Base-by-base conservation (phyloP, 164 flowering plant species). In the Stephania japonica region DNA sequence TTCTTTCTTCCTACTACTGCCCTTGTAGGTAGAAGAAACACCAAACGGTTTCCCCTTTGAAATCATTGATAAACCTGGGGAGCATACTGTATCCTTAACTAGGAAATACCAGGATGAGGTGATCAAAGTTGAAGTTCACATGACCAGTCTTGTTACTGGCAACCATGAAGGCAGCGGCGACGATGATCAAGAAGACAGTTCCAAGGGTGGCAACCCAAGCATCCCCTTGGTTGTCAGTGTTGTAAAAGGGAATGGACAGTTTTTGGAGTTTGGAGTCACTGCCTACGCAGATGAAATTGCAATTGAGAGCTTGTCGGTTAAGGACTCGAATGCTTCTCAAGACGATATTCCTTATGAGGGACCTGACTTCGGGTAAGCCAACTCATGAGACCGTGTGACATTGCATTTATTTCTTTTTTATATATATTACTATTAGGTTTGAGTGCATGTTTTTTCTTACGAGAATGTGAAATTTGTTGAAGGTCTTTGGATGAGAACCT, bases 401-500 rank as follows among this genome's bases (percentile, higher is more conserved):
- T 32, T 2, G 4, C 3, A 32, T 32, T 32, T 32, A 32, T 32
- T 32, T 32, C 38, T 32, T 1, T 2, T 32, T 32, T 32, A 0
- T 32, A 32, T 32, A 32, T 32, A 32, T 32, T 32, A 32, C 4
- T 32, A 32, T 32, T 32, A 32, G 38, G 38, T 32, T 32, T 32
- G 38, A 32, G 38, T 32, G 38, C 38, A 32, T 32, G 38, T 32
- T 32, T 32, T 32, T 32, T 32, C 64, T 59, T 59, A n/a, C 23
- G 24, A 4, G 64, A 19, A n/a, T 59, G 64, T 59, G 21, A 19
- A 59, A 59, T 76, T 78, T n/a, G 21, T 18, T 72, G 0, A 72
- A 95, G 98, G 79, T 92, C 89, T 74, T 88, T 95, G 98, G 99
- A 95, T 84, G 99, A 95, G 83, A 91, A 93, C 70, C 75, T 95